Conservation (phyloP, 2,329 filamentous ascomycete genomes). For the Aspergillus fumigatus region DNA sequence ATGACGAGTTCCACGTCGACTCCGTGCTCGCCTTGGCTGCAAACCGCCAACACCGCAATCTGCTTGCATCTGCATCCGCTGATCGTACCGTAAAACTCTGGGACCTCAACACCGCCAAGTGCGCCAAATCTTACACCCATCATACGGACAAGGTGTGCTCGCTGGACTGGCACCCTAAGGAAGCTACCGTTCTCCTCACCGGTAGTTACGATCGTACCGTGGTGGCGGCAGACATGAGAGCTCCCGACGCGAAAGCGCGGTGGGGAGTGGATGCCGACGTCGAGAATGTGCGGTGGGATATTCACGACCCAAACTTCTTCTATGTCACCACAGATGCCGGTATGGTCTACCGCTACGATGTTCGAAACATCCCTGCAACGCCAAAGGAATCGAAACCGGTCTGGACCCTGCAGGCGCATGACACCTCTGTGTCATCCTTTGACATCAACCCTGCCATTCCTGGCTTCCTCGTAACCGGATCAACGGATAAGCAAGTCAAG, state of each 20-base stretch:
- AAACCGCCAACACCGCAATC: conserved; percentile 88
- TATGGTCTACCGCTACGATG: conserved; percentile 86
- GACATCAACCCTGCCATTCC: conserved; percentile 87
- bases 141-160: conserved; percentile 98
- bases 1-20: conserved; percentile 90
- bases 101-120: conserved; percentile 88
- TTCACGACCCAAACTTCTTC: conserved; percentile 88
- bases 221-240: conserved; percentile 93
- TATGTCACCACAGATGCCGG: conserved; percentile 92
- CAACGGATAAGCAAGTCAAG: conserved; percentile 92
- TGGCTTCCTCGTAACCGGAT: conserved; percentile 89
- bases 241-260: conserved; percentile 75
- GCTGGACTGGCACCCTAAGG: conserved; percentile 82
- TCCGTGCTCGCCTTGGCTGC: conserved; percentile 85
- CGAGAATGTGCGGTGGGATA: conserved; percentile 88
- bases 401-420: conserved; percentile 94
- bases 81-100: conserved; percentile 97
- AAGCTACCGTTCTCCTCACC: conserved; percentile 83
- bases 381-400: conserved; percentile 75
- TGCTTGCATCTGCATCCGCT: conserved; percentile 89
- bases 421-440: conserved; percentile 85
- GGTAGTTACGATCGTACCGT: conserved; percentile 94
- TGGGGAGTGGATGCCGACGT: conserved; percentile 97
- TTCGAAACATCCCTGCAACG: conserved; percentile 67
- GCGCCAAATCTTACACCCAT: conserved; percentile 91